These are phyloP conservation scores for Penicillium fuscoglaucum DNA, from an alignment of 2,329 filamentous ascomycete genomes.

Conservation along the genomic window DNA sequence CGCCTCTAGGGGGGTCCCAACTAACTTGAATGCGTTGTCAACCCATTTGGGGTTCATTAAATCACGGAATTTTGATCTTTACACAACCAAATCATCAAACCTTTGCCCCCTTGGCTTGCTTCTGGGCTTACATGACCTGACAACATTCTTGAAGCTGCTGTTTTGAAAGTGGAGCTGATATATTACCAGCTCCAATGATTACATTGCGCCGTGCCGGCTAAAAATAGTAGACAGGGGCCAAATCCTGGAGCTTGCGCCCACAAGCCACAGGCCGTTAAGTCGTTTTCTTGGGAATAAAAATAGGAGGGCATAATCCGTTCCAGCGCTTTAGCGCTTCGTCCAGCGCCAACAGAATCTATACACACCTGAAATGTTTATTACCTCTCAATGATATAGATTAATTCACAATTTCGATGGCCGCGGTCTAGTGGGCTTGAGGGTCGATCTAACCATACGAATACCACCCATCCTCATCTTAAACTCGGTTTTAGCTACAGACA, in stretches of 20 bases:
- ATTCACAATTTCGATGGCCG: background rate
- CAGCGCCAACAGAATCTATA: background rate
- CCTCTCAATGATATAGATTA: background rate
- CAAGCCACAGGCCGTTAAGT: background rate
- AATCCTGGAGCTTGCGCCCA: conserved; percentile 1
- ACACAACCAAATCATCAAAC: background rate
- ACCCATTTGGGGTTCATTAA: background rate
- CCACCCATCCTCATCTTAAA: background rate
- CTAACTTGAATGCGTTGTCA: background rate
- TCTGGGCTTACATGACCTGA: conserved; percentile 4
- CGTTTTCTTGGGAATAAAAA: background rate
- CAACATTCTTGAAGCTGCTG: conserved; percentile 6
- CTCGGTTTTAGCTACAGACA: background rate
- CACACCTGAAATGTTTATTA: background rate
- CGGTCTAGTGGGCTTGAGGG: background rate
- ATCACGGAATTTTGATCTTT: background rate
- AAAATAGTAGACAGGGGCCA: conserved; percentile 9
- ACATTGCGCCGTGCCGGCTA: background rate
- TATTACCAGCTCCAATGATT: conserved; percentile 1
- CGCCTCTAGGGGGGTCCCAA: background rate
- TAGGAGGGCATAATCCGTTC: background rate
- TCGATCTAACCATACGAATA: background rate
- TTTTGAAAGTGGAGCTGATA: conserved; percentile 7
- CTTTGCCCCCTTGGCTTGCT: conserved; percentile 1
- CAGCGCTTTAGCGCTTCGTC: background rate